phyloP scores from a whole-genome alignment of 176 grass and related monocot species.

The Avena insularis region DNA sequence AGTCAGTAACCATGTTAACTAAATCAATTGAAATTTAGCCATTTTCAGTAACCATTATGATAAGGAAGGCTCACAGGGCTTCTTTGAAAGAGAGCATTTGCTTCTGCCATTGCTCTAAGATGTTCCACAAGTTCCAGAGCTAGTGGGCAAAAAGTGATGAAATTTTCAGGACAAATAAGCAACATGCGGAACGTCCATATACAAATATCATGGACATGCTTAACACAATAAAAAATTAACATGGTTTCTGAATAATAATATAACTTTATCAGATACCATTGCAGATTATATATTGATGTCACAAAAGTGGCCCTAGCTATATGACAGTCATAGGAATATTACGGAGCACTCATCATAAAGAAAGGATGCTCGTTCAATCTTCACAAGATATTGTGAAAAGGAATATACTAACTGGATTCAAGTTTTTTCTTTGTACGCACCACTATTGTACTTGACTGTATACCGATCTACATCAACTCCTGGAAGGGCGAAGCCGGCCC shows the following conservation, averaged over 20 bases:
- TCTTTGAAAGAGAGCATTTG: slow-evolving; percentile 92
- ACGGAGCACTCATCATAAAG: neutral
- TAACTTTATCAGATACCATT: slow-evolving; percentile 6
- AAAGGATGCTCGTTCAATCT: slow-evolving; percentile 28
- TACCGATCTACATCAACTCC: slow-evolving; percentile 95
- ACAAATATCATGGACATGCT: neutral
- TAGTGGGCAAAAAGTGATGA: slow-evolving; percentile 44
- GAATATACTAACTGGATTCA: neutral
- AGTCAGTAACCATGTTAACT: neutral
- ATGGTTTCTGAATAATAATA: slow-evolving; percentile 18
- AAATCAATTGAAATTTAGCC: neutral
- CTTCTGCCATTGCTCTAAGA: slow-evolving; percentile 93
- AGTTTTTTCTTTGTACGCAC: slow-evolving; percentile 45
- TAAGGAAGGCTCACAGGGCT: slow-evolving; percentile 57
- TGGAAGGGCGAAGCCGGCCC: slow-evolving; percentile 85
- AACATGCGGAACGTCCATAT: neutral
- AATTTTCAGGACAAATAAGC: slow-evolving; percentile 19
- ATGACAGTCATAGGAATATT: slow-evolving; percentile 20
- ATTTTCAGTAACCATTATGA: slow-evolving; percentile 5
- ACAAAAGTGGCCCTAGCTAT: slow-evolving; percentile 24
- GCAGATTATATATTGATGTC: neutral
- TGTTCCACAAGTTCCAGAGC: slow-evolving; percentile 96
- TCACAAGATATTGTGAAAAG: slow-evolving; percentile 19
- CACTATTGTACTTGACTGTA: slow-evolving; percentile 86
- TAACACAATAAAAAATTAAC: slow-evolving; percentile 12